Conservation (phyloP, 768 basidiomycete genomes). For the Kwoniella heveanensis region DNA sequence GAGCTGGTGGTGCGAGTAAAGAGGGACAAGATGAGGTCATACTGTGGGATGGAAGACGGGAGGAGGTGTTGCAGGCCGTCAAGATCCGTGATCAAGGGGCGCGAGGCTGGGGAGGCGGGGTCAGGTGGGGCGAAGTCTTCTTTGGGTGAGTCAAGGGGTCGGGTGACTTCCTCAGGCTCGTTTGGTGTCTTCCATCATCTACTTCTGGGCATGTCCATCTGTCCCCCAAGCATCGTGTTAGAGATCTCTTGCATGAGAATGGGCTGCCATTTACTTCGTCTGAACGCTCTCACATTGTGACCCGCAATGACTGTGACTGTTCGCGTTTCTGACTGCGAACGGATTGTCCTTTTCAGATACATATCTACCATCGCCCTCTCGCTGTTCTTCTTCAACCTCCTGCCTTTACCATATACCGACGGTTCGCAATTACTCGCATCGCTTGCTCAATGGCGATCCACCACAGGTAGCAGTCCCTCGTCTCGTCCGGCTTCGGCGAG, state of each 20-base stretch:
- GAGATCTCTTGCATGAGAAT: no score
- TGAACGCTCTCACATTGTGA: no score
- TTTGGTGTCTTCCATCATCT: no score
- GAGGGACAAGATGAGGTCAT: constrained; percentile 58
- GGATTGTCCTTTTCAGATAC: constrained; percentile 33
- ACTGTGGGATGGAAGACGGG: constrained; percentile 72
- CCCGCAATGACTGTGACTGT: no score
- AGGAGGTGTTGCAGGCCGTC: constrained; percentile 64
- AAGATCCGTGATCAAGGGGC: constrained; percentile 60
- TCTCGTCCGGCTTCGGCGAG: not conserved
- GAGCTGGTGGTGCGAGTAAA: constrained; percentile 10
- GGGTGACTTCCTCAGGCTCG: no score
- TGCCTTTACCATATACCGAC: constrained; percentile 73
- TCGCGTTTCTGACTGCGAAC: no score
- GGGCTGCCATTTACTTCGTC: no score
- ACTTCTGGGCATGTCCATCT: no score
- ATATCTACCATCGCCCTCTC: constrained; percentile 67
- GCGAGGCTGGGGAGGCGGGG: constrained; percentile 30
- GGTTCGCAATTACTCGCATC: constrained; percentile 65
- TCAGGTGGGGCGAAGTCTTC: constrained; percentile 56
- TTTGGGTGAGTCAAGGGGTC: constrained; percentile 62
- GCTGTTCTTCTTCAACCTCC: constrained; percentile 77
- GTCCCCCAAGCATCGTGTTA: no score
- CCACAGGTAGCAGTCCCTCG: not conserved
- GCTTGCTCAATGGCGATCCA: constrained; percentile 29